These are phyloP conservation scores for Hortiboletus campestris DNA, from an alignment of 768 basidiomycete species.

Conservation along the genomic window DNA sequence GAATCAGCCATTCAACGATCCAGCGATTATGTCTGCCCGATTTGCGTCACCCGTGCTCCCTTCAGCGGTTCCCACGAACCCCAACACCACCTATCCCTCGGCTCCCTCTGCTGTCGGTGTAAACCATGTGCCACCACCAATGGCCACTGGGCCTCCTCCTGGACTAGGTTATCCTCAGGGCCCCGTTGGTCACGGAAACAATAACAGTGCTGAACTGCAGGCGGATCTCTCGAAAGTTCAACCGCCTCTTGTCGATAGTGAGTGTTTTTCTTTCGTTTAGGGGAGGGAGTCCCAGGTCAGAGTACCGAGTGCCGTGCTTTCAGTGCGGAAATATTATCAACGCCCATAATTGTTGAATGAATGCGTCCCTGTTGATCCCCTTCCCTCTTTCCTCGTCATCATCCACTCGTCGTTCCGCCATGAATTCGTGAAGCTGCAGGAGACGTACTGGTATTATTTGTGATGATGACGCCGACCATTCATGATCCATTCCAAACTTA, in stretches of 20 bases:
- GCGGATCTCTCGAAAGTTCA: conserved; percentile 29
- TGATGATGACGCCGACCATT: conserved; percentile 23
- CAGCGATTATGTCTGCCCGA: conserved; percentile 78
- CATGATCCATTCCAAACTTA: conserved; percentile 11
- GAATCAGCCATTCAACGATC: conserved; percentile 61
- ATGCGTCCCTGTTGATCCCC: conserved; percentile 29
- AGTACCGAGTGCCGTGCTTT: conserved; percentile 89
- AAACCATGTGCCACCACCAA: conserved; percentile 14
- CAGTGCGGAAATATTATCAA: conserved; percentile 82
- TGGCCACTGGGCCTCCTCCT: conserved; percentile 63
- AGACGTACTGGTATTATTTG: conserved; percentile 18
- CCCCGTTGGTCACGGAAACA: conserved; percentile 24
- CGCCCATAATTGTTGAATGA: conserved; percentile 54
- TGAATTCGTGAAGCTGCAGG: conserved; percentile 29
- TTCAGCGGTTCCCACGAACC: conserved; percentile 6
- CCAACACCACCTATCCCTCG: conserved; percentile 11
- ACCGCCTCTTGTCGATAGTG: conserved; percentile 49
- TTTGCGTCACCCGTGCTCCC: conserved; percentile 45
- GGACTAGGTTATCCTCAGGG: conserved; percentile 52
- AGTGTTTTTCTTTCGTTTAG: conserved; percentile 58
- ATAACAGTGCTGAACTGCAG: conserved; percentile 18
- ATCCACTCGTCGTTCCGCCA: conserved; percentile 24
- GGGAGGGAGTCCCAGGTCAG: conserved; percentile 78
- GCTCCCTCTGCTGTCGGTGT: conserved; percentile 12
- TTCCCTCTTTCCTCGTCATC: conserved; percentile 24